Conservation (phyloP, 2,329 filamentous ascomycete genomes). For the Xylariaceae sp. region DNA sequence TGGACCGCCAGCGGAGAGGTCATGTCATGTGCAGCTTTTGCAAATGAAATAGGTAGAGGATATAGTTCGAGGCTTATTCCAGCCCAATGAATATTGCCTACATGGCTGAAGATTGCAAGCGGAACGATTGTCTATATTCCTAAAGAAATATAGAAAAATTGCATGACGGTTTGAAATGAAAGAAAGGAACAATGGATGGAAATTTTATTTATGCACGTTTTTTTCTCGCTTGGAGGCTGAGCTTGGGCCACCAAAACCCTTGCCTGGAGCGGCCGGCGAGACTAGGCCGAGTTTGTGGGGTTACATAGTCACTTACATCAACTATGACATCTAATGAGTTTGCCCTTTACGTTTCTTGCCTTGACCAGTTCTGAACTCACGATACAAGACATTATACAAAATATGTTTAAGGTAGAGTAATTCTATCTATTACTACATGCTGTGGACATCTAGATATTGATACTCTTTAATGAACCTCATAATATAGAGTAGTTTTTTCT, state of each 20-base stretch:
- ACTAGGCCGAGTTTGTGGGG: too few species aligned
- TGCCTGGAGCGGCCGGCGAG: too few species aligned
- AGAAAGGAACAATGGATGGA: neutral
- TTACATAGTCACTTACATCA: too few species aligned
- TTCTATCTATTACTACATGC: too few species aligned
- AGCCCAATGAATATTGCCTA: constrained; percentile 9
- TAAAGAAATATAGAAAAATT: neutral
- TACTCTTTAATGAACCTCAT: too few species aligned
- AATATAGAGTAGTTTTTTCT: too few species aligned
- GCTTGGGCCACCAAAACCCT: constrained; percentile 8
- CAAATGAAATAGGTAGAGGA: neutral
- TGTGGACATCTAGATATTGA: too few species aligned
- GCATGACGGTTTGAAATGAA: neutral
- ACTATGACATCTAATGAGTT: too few species aligned
- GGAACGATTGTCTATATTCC: neutral
- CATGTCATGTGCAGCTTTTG: neutral
- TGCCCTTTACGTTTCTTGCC: too few species aligned
- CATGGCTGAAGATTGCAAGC: neutral
- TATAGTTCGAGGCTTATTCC: constrained; percentile 5
- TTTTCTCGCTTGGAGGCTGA: neutral
- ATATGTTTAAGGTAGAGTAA: too few species aligned
- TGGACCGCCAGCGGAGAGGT: neutral
- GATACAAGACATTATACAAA: too few species aligned
- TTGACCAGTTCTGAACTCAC: too few species aligned
- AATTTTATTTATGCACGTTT: constrained; percentile 5